phyloP scores from a whole-genome alignment of 306 rosid species.

The Alnus glutinosa region DNA sequence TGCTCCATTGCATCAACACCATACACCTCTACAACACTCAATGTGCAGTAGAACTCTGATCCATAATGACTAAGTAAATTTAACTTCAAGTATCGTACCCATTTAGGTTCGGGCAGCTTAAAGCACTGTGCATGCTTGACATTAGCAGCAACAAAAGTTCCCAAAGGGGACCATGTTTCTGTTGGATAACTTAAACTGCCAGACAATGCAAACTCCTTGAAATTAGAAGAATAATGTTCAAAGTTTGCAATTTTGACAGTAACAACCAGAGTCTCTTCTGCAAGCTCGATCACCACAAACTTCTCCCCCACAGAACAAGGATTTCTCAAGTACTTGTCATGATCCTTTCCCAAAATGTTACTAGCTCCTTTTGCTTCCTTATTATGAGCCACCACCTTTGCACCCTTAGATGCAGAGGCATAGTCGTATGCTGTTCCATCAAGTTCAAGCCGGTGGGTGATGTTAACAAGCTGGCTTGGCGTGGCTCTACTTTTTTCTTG shows the following conservation, averaged over 20 bases:
- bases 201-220: conserved; percentile 68
- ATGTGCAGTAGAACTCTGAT: conserved; percentile 88
- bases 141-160: conserved; percentile 67
- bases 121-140: conserved; percentile 79
- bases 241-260: conserved; percentile 80
- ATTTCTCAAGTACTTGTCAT: conserved; percentile 83
- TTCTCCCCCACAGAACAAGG: conserved; percentile 80
- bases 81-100: conserved; percentile 82
- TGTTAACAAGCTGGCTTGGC: conserved; percentile 42
- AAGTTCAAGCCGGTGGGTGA: conserved; percentile 69
- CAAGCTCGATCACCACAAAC: conserved; percentile 82
- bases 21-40: conserved; percentile 79
- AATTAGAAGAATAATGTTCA: conserved; percentile 89
- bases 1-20: conserved; percentile 83
- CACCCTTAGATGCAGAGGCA: conserved; percentile 90
- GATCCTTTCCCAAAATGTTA: conserved; percentile 72
- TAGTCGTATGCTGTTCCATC: conserved; percentile 80
- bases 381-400: conserved; percentile 83
- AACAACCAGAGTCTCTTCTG: conserved; percentile 80
- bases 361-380: conserved; percentile 88
- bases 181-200: conserved; percentile 79
- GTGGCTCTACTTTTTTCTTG: conserved; percentile 38
- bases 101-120: conserved; percentile 64
- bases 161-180: conserved; percentile 61
- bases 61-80: conserved; percentile 77